phyloP scores from a whole-genome alignment of 768 basidiomycete species.

The Suillus subluteus region DNA sequence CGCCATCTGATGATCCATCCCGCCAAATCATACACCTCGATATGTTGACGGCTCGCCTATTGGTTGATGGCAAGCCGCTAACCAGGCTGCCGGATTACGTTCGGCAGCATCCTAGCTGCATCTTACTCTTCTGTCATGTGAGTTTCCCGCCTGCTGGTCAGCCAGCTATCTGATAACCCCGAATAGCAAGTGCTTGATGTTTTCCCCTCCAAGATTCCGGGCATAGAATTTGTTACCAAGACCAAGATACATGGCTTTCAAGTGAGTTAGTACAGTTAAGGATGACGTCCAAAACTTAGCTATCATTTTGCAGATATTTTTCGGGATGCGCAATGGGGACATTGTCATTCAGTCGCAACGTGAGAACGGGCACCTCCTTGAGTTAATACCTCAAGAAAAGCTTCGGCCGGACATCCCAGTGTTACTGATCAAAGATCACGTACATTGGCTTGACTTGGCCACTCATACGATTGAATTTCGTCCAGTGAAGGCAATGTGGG shows the following conservation, averaged over 20 bases:
- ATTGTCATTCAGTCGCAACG: constrained; percentile 9
- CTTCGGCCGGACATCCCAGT: constrained; percentile 23
- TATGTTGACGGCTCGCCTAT: constrained; percentile 43
- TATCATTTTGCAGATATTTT: not conserved
- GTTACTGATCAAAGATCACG: constrained; percentile 20
- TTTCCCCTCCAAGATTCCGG: constrained; percentile 36
- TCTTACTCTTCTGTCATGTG: constrained; percentile 41
- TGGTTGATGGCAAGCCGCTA: constrained; percentile 44
- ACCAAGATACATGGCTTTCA: constrained; percentile 21
- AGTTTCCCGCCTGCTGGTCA: constrained; percentile 11
- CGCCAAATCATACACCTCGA: constrained; percentile 22
- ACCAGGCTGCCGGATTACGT: constrained; percentile 42
- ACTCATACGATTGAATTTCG: constrained; percentile 23
- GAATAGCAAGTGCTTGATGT: constrained; percentile 35
- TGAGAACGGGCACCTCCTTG: constrained; percentile 13
- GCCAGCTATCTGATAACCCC: not conserved
- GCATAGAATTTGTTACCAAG: constrained; percentile 39
- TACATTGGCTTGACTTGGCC: constrained; percentile 26
- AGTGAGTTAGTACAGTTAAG: constrained; percentile 17
- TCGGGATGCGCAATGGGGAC: not conserved
- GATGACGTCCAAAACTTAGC: not conserved
- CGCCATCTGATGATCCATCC: too few species aligned
- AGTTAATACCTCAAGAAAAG: constrained; percentile 19
- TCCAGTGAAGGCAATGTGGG: constrained; percentile 19
- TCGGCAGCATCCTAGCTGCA: constrained; percentile 35